Conservation (phyloP, 768 basidiomycete species). For the Chlorophyllum brunneum region DNA sequence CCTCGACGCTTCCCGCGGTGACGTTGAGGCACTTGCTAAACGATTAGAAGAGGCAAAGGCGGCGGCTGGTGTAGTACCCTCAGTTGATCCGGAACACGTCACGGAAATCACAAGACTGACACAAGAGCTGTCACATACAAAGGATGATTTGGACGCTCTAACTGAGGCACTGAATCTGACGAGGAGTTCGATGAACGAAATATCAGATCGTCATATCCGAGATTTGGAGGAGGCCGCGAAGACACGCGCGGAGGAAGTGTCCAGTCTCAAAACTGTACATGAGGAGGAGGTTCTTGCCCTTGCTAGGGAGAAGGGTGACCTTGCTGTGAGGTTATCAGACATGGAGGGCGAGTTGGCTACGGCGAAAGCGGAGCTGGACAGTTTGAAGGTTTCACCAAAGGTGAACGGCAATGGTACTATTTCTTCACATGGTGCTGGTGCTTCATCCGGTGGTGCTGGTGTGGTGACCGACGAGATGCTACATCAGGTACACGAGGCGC, state of each 20-base stretch:
- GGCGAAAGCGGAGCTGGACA: constrained; percentile 49
- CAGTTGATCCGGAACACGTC: constrained; percentile 43
- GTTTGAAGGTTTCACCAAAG: constrained; percentile 50
- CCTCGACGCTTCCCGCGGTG: constrained; percentile 46
- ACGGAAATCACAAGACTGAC: constrained; percentile 52
- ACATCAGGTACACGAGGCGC: constrained; percentile 76
- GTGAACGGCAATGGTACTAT: constrained; percentile 46
- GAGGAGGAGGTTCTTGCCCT: constrained; percentile 58
- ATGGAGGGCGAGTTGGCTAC: constrained; percentile 76
- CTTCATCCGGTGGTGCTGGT: constrained; percentile 33
- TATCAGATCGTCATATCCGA: constrained; percentile 62
- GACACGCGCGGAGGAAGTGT: constrained; percentile 66
- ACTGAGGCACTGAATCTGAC: constrained; percentile 66
- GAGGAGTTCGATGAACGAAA: constrained; percentile 65
- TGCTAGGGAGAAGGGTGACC: constrained; percentile 57
- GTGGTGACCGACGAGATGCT: constrained; percentile 72
- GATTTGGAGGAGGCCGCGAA: constrained; percentile 78
- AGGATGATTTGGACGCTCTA: constrained; percentile 64
- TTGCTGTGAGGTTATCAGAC: constrained; percentile 63
- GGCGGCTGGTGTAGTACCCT: constrained; percentile 35
- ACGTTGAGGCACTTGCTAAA: constrained; percentile 51
- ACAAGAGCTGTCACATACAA: constrained; percentile 56
- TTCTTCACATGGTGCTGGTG: constrained; percentile 16
- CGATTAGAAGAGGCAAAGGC: constrained; percentile 65
- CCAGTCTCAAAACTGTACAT: constrained; percentile 53